phyloP scores from a whole-genome alignment of 148 eudicot genomes.

The Diospyros lotus region DNA sequence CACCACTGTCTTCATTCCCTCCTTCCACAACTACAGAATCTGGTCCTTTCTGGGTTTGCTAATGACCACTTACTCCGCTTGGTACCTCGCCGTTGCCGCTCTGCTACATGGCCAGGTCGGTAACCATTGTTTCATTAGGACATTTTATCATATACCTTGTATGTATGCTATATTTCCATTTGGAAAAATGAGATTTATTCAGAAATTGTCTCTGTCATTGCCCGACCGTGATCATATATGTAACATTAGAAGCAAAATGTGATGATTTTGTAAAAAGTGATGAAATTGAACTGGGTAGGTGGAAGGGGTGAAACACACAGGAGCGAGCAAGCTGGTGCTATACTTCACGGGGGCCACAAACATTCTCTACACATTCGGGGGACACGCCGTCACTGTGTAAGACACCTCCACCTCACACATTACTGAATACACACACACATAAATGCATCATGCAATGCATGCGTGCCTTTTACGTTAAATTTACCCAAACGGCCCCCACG shows the following conservation, averaged over 20 bases:
- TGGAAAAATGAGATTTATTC: too few relatives aligned
- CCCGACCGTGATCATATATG: too few relatives aligned
- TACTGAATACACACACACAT: not conserved
- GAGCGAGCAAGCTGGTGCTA: conserved; percentile 70
- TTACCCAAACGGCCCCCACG: not conserved
- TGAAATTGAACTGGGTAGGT: conserved; percentile 32
- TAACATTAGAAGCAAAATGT: too few relatives aligned
- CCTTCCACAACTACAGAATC: conserved; percentile 86
- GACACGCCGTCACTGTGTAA: conserved; percentile 98
- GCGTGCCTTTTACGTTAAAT: conserved; percentile 9
- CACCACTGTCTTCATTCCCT: conserved; percentile 84
- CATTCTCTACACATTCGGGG: conserved; percentile 95
- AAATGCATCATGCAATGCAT: not conserved
- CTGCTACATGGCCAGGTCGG: conserved; percentile 83
- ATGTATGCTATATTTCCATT: too few relatives aligned
- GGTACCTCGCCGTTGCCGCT: conserved; percentile 90
- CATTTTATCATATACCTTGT: too few relatives aligned
- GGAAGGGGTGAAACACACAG: conserved; percentile 78
- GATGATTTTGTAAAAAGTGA: too few relatives aligned
- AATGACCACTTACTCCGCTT: conserved; percentile 94
- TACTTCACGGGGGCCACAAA: conserved; percentile 97
- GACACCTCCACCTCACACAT: conserved; percentile 26
- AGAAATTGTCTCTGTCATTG: too few relatives aligned
- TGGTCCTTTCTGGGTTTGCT: conserved; percentile 83
- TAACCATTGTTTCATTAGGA: not conserved